Evolutionary conservation across 106 monocot genomes (phyloP).

Genomic region (Dioscorea alata): DNA sequence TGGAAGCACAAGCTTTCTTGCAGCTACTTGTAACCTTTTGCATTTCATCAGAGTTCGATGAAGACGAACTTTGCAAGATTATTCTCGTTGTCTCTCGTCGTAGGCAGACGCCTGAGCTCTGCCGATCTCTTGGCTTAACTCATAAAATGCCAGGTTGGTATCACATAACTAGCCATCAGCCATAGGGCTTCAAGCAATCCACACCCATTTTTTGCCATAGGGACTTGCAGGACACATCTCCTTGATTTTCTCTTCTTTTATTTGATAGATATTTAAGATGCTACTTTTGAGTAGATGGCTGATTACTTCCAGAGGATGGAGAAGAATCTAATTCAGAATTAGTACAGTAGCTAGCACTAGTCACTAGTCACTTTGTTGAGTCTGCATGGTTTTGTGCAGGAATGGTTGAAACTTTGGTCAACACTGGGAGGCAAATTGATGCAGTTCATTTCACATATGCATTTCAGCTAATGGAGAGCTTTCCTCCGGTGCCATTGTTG

Average conservation of each 20-base stretch:
- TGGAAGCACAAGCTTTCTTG: constrained; percentile 66
- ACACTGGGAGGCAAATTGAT: constrained; percentile 49
- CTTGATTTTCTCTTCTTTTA: too few species aligned
- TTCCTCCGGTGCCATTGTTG: constrained; percentile 48
- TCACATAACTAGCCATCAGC: constrained; percentile 8
- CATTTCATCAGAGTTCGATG: constrained; percentile 51
- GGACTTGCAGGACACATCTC: too few species aligned
- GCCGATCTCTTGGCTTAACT: constrained; percentile 57
- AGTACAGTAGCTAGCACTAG: too few species aligned
- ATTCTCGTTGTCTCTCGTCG: constrained; percentile 54
- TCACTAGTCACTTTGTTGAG: too few species aligned
- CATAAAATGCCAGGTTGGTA: constrained; percentile 77
- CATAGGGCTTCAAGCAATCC: constrained; percentile 6
- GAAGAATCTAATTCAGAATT: too few species aligned
- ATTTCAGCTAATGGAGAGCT: constrained; percentile 50
- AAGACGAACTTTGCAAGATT: constrained; percentile 70
- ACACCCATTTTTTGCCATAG: neutral
- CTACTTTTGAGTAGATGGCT: too few species aligned
- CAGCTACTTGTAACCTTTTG: constrained; percentile 67
- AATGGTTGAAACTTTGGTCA: constrained; percentile 46
- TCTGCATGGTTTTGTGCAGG: constrained; percentile 18
- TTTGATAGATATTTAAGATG: too few species aligned
- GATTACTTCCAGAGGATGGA: too few species aligned
- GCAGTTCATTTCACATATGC: constrained; percentile 56
- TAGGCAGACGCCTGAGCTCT: constrained; percentile 56